Base-by-base conservation (phyloP, 495 filamentous ascomycete genomes). In the Xylaria telfairii region DNA sequence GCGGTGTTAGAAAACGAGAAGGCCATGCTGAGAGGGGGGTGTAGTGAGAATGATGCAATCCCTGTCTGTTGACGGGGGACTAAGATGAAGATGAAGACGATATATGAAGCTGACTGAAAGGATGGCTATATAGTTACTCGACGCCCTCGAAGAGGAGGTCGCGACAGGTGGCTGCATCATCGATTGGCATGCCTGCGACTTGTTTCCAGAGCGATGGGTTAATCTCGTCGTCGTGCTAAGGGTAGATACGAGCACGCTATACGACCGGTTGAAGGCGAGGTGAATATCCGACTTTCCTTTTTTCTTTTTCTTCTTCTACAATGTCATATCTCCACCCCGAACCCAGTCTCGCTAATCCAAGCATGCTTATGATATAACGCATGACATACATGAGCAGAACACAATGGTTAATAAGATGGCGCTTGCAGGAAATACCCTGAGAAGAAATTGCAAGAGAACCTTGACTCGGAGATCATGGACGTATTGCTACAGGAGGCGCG, bases 401-500 rank as follows among this genome's bases (percentile, higher is more conserved):
- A 21, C 4, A 47, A 21, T 4, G 26, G 39, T 53, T 68, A 37
- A 68, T 13, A 37, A 60, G 13, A 63, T 8, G 47, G 5, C n/a
- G 3, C 21, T 24, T 72, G 32, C 62, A 92, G 93, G 68, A 89
- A 91, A 68, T 97, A 96, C 77, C 82, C 88, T 75, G 91, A 97
- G 80, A 81, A 86, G 68, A 99, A 99, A 78, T 81, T 99, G 32
- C 92, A 98, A 77, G 96, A 98, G 79, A 99, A 99, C 78, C 79
- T 99, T 46, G 96, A 98, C 81, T 90, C 93, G 37, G 96, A 99
- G 84, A 99, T 99, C 76, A 98, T 98, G 90, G 92, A 97, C 73
- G 92, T 97, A 65, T 83, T 99, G 37, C 80, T 96, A 9, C 91
- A 98, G 69, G 96, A 99, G 82, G 96, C 96, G 37, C 86, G 89